Conservation (phyloP, 345 rosid species). For the Sonneratia caseolaris region DNA sequence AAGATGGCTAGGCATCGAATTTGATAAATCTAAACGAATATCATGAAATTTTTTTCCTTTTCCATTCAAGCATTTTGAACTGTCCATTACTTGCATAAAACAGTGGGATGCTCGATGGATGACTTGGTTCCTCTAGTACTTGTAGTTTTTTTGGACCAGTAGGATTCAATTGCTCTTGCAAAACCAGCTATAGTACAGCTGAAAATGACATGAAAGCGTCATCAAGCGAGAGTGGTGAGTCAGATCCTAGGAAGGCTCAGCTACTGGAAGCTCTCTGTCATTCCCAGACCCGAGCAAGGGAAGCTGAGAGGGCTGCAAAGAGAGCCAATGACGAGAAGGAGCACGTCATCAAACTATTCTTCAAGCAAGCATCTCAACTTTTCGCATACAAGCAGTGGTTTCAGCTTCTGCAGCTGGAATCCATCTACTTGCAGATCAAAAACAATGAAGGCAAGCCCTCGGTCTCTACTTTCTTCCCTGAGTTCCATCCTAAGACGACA, state of each 20-base stretch:
- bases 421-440: slow-evolving; percentile 50
- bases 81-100: background rate
- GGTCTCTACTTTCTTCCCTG: slow-evolving; percentile 33
- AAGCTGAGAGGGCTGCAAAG: slow-evolving; percentile 83
- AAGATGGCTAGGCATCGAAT: background rate
- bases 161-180: background rate
- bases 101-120: background rate
- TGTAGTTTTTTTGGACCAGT: background rate
- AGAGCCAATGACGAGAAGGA: slow-evolving; percentile 75
- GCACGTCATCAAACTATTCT: slow-evolving; percentile 58
- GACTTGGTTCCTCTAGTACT: background rate
- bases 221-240: slow-evolving; percentile 26
- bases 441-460: slow-evolving; percentile 34
- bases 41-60: background rate
- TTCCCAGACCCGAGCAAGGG: slow-evolving; percentile 95
- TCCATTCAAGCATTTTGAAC: background rate
- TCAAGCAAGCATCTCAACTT: slow-evolving; percentile 86
- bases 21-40: background rate
- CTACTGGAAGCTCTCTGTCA: slow-evolving; percentile 77
- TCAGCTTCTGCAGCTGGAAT: slow-evolving; percentile 68
- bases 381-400: slow-evolving; percentile 89
- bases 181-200: slow-evolving; percentile 11
- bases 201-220: slow-evolving; percentile 15
- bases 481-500: slow-evolving; percentile 43
- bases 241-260: slow-evolving; percentile 55